Evolutionary conservation across 1,284 basidiomycete species (phyloP).

Genomic region (Neotropicomus parvogracilis): DNA sequence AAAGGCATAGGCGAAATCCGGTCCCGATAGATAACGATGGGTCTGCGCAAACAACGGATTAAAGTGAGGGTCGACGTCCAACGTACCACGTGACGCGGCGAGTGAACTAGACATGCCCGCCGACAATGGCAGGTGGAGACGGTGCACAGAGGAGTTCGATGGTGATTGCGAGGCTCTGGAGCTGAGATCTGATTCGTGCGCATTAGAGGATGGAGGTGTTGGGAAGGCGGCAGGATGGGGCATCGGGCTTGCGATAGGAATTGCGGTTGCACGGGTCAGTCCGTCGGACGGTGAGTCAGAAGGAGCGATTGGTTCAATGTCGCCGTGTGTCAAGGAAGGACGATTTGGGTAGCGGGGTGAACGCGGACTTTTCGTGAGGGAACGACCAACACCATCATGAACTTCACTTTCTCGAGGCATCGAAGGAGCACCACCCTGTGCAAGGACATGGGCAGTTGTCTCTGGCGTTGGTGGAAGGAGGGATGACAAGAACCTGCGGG

Average conservation of each 20-base stretch:
- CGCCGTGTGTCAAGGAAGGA: neutral
- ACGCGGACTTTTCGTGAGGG: neutral
- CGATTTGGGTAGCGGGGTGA: constrained; percentile 9
- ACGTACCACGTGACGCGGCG: constrained; percentile 25
- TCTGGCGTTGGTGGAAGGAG: constrained; percentile 70
- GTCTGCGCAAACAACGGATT: constrained; percentile 67
- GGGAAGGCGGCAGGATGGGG: constrained; percentile 17
- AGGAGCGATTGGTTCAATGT: neutral
- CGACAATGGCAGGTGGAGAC: neutral
- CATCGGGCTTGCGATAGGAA: constrained; percentile 17
- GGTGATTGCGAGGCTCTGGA: constrained; percentile 20
- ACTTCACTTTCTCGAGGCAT: constrained; percentile 21
- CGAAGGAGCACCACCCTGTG: constrained; percentile 54
- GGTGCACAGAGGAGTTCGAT: neutral
- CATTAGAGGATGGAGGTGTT: constrained; percentile 23
- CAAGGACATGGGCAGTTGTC: constrained; percentile 64
- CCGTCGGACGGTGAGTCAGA: constrained; percentile 2
- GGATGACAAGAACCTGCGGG: constrained; percentile 63
- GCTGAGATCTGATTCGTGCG: constrained; percentile 14
- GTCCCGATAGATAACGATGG: constrained; percentile 56
- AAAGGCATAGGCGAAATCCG: constrained; percentile 68
- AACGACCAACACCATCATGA: neutral
- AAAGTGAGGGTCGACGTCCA: constrained; percentile 51
- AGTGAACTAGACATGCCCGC: constrained; percentile 11
- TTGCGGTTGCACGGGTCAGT: constrained; percentile 13